A percentile compares a stretch with the other conserved stretches of the same genome.
Conservation (phyloP, 495 filamentous ascomycete species). For the Podospora bellae-mahoneyi region DNA sequence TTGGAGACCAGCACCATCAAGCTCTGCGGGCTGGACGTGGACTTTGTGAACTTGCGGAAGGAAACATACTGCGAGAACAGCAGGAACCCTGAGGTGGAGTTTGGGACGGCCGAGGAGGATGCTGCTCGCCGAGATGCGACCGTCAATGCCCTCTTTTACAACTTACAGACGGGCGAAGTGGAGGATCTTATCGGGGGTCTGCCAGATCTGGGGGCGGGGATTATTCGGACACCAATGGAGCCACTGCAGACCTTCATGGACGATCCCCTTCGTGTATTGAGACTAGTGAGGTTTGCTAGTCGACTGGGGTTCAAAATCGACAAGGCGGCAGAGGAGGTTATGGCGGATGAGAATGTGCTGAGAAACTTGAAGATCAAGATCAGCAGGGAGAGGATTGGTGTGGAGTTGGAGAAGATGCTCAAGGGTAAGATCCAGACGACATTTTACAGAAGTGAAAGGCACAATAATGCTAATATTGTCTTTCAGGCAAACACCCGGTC, state of each 20-base stretch:
- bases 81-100: constrained; percentile 88
- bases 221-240: constrained; percentile 84
- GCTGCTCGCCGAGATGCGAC: constrained; percentile 88
- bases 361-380: constrained; percentile 82
- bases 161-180: constrained; percentile 68
- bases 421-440: constrained; percentile 50
- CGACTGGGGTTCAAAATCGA: constrained; percentile 77
- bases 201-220: constrained; percentile 62
- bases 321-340: constrained; percentile 59
- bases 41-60: constrained; percentile 90
- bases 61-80: constrained; percentile 85
- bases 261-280: constrained; percentile 86
- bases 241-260: constrained; percentile 93
- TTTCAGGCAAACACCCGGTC: constrained; percentile 63
- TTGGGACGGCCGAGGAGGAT: constrained; percentile 88
- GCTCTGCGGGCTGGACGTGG: constrained; percentile 84
- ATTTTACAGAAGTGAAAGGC: background rate
- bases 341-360: constrained; percentile 71
- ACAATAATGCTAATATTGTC: constrained; percentile 5
- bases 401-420: constrained; percentile 88
- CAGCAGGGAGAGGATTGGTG: constrained; percentile 79
- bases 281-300: constrained; percentile 86
- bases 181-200: constrained; percentile 87
- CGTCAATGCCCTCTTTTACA: constrained; percentile 95
- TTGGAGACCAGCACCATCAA: constrained; percentile 86